These are phyloP conservation scores for Halenospora varia DNA, from an alignment of 495 filamentous ascomycete genomes.

Conservation along the genomic window DNA sequence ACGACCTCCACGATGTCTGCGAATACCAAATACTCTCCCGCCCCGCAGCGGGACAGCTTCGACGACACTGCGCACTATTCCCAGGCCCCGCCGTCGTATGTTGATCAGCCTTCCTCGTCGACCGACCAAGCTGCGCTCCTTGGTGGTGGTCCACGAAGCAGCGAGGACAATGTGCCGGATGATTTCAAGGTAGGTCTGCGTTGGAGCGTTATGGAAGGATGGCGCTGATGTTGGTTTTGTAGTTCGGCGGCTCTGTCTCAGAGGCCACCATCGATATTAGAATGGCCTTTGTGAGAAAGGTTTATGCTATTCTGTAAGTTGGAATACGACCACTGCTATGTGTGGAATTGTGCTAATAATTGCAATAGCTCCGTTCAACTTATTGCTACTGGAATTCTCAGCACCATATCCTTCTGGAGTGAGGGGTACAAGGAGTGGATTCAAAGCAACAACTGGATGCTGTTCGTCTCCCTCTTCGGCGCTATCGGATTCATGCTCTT, in stretches of 20 bases:
- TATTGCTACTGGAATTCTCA: constrained; percentile 74
- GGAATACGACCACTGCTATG: neutral
- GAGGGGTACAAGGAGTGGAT: constrained; percentile 80
- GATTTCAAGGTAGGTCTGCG: constrained; percentile 76
- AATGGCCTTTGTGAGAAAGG: constrained; percentile 96
- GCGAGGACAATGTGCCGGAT: constrained; percentile 89
- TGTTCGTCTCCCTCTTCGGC: constrained; percentile 61
- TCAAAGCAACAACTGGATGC: constrained; percentile 74
- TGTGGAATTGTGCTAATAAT: constrained; percentile 27
- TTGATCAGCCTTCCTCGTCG: constrained; percentile 45
- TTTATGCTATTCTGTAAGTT: constrained; percentile 74
- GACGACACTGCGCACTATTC: constrained; percentile 58
- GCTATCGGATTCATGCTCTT: constrained; percentile 40
- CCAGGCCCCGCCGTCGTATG: constrained; percentile 82
- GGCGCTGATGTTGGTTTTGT: constrained; percentile 4
- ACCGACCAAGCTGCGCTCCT: constrained; percentile 47
- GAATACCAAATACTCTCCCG: constrained; percentile 67
- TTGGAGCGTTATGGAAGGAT: neutral
- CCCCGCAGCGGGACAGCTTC: constrained; percentile 69
- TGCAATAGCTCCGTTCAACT: constrained; percentile 76
- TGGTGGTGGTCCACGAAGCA: constrained; percentile 62
- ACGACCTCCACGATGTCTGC: constrained; percentile 46
- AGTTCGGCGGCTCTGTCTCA: constrained; percentile 87
- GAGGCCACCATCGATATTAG: constrained; percentile 94
- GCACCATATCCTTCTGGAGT: constrained; percentile 82